phyloP scores from a whole-genome alignment of 129 eudicot genomes.

The Flaveria sonorensis region DNA sequence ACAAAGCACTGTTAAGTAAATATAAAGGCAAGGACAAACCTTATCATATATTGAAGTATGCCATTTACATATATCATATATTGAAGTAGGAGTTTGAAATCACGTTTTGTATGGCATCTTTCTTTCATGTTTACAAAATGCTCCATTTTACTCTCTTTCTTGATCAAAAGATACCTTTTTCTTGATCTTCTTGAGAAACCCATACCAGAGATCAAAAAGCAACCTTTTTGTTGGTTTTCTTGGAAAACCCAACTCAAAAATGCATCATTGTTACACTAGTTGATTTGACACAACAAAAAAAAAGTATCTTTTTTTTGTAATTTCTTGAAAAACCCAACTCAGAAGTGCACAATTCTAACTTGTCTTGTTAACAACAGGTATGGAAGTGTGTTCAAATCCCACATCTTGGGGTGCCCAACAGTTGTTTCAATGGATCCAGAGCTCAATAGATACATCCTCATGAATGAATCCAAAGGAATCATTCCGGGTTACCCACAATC shows the following conservation, averaged over 20 bases:
- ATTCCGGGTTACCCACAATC: slow-evolving; percentile 99
- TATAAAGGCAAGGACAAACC: too few species aligned
- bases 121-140: slow-evolving; percentile 18
- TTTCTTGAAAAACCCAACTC: slow-evolving; percentile 23
- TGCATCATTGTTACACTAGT: slow-evolving; percentile 18
- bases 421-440: slow-evolving; percentile 98
- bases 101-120: slow-evolving; percentile 1
- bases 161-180: slow-evolving; percentile 27
- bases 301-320: not conserved
- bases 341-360: slow-evolving; percentile 24
- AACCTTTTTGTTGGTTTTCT: too few species aligned
- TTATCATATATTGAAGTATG: too few species aligned
- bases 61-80: too few species aligned
- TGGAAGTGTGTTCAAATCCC: slow-evolving; percentile 90
- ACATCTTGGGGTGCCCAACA: slow-evolving; percentile 94
- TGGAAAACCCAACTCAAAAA: slow-evolving; percentile 28
- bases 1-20: too few species aligned
- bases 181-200: too few species aligned
- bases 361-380: slow-evolving; percentile 42
- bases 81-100: not conserved
- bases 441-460: slow-evolving; percentile 74
- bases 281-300: not conserved
- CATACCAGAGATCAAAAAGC: too few species aligned
- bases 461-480: slow-evolving; percentile 85
- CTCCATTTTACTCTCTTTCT: not conserved